Base-by-base conservation (phyloP, 2,329 filamentous ascomycete species). In the Xylaria arbuscula region DNA sequence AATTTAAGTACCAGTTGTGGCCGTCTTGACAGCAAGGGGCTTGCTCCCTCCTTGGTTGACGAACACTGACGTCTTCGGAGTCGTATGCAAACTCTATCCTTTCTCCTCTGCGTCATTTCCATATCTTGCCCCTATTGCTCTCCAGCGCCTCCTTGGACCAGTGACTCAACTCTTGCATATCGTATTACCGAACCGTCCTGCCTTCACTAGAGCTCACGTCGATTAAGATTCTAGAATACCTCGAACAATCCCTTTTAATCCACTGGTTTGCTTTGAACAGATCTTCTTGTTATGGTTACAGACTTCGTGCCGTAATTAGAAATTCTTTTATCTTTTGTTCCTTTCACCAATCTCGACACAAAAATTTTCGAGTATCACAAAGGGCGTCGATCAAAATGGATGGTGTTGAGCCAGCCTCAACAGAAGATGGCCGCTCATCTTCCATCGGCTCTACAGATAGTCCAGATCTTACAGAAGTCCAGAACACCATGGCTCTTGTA, bases 71-170 rank as follows among this genome's bases (percentile, higher is more conserved):
- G 61, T 67, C 55, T 62, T 24, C 45, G 45, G 28, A 62, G 56
- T 60, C 62, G 59, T 59, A 63, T 45, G 34, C 45, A 58, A 70
- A 67, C 58, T 61, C 62, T 64, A 70, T 65, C 32, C 47, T 54
- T 63, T 66, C 47, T 58, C 24, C 19, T 62, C 24, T 45, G 59
- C 68, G 62, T 68, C 66, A 63, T 66, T 61, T 40, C 50, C 28
- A 40, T 28, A 40, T 36, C n/a, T 28, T 36, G 22, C 36, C 56
- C 65, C 53, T 66, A 19, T 28, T 59, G 13, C 62, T 60, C 53
- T 48, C 15, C 36, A 38, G 17, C n/a, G 17, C 38, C 19, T 53
- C 36, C 17, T 17, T 34, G 9, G 6, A 28, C 36, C 45, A 53
- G 38, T 55, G 32, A 50, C 61, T 56, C 22, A 34, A 34, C 62